Evolutionary conservation across 2,329 filamentous ascomycete genomes (phyloP).

Genomic region (Fusarium nanum): DNA sequence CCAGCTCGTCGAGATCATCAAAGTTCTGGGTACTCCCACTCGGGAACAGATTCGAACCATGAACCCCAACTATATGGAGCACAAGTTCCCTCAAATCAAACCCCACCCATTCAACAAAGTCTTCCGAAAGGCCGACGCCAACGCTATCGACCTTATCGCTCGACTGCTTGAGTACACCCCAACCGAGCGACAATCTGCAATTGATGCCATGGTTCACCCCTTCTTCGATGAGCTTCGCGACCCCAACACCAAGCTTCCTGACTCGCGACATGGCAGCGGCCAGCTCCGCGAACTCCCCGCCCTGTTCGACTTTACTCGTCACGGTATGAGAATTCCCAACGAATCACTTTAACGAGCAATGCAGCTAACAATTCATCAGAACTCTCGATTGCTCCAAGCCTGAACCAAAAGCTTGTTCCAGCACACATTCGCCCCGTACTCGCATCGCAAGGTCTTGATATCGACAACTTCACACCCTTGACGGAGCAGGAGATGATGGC

Average conservation of each 20-base stretch:
- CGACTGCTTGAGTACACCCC: constrained; percentile 96
- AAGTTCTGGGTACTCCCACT: constrained; percentile 95
- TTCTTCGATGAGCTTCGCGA: constrained; percentile 98
- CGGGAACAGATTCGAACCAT: constrained; percentile 98
- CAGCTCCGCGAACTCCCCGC: constrained; percentile 83
- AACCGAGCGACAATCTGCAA: constrained; percentile 90
- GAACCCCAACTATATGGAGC: constrained; percentile 99
- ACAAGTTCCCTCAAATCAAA: constrained; percentile 99
- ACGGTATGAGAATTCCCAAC: constrained; percentile 72
- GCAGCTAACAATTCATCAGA: constrained; percentile 65
- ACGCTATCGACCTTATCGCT: constrained; percentile 95
- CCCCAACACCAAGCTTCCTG: constrained; percentile 88
- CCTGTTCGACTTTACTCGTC: constrained; percentile 92
- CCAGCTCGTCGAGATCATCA: constrained; percentile 99
- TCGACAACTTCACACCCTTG: constrained; percentile 92
- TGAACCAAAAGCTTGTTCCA: constrained; percentile 91
- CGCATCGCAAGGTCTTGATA: constrained; percentile 83
- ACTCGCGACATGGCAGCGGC: constrained; percentile 89
- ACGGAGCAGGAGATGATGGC: constrained; percentile 97
- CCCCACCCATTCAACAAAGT: constrained; percentile 99
- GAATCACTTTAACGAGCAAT: not conserved
- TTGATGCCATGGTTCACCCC: constrained; percentile 97
- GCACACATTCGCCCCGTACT: constrained; percentile 81
- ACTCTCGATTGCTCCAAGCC: constrained; percentile 90
- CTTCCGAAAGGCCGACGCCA: constrained; percentile 93